Percentiles rank a stretch among this genome's conserved stretches.
Conservation (phyloP, 352 stramenopile species). For the Albugo candida region DNA sequence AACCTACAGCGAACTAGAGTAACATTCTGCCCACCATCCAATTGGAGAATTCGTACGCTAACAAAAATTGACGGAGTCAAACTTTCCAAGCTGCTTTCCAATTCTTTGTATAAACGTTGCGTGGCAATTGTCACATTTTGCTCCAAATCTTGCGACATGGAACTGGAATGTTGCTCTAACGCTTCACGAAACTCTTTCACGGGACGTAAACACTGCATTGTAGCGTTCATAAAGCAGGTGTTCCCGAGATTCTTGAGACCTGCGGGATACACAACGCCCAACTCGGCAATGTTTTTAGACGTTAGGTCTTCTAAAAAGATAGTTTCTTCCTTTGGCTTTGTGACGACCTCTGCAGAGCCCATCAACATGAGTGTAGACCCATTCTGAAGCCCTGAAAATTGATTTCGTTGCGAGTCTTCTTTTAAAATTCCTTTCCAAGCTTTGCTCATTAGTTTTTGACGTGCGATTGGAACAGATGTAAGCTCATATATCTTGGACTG, state of each 20-base stretch:
- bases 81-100: constrained; percentile 49
- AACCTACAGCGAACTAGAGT: constrained; percentile 11
- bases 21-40: constrained; percentile 13
- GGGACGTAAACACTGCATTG: constrained; percentile 83
- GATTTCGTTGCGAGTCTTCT: constrained; percentile 45
- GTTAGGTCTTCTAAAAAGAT: constrained; percentile 80
- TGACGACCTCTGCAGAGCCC: constrained; percentile 83
- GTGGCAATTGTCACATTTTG: constrained; percentile 64
- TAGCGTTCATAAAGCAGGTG: constrained; percentile 89
- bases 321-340: constrained; percentile 56
- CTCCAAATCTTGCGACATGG: constrained; percentile 32
- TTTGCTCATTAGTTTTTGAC: constrained; percentile 81
- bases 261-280: constrained; percentile 75
- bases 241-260: constrained; percentile 87
- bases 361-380: constrained; percentile 82
- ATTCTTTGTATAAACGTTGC: constrained; percentile 58
- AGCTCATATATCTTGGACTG: constrained; percentile 73
- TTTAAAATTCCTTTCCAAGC: constrained; percentile 82
- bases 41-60: constrained; percentile 21
- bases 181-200: constrained; percentile 79
- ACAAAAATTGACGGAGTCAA: constrained; percentile 67
- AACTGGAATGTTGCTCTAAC: constrained; percentile 34
- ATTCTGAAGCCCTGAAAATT: constrained; percentile 32
- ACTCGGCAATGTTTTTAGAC: constrained; percentile 54
- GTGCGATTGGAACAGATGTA: constrained; percentile 61